Evolutionary conservation across 1,284 basidiomycete genomes (phyloP).

Genomic region (Marasmius oreades): DNA sequence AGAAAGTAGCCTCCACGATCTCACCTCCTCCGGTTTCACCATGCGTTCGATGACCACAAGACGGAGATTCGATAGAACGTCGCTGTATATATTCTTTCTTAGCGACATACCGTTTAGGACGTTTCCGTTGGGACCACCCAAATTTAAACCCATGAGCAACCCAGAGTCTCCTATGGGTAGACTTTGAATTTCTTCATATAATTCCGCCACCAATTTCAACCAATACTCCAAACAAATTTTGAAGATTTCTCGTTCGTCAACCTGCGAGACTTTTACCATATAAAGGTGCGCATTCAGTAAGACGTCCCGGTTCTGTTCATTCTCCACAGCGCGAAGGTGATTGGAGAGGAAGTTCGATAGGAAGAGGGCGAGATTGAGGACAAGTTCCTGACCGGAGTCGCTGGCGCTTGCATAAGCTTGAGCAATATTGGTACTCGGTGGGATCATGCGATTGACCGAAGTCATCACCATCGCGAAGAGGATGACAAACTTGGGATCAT

Average conservation of each 20-base stretch:
- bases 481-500: slow-evolving; percentile 97
- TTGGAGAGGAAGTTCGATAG: slow-evolving; percentile 93
- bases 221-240: slow-evolving; percentile 99
- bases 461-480: slow-evolving; percentile 99
- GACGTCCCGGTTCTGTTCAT: slow-evolving; percentile 88
- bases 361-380: slow-evolving; percentile 96
- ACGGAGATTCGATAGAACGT: slow-evolving; percentile 92
- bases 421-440: slow-evolving; percentile 94
- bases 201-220: slow-evolving; percentile 95
- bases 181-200: slow-evolving; percentile 97
- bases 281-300: slow-evolving; percentile 96
- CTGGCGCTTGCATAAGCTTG: slow-evolving; percentile 89
- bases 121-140: slow-evolving; percentile 66
- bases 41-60: slow-evolving; percentile 98
- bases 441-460: slow-evolving; percentile 93
- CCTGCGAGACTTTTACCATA: slow-evolving; percentile 98
- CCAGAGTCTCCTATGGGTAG: slow-evolving; percentile 93
- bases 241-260: slow-evolving; percentile 98
- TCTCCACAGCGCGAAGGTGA: slow-evolving; percentile 92
- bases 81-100: slow-evolving; percentile 92
- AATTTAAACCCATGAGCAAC: slow-evolving; percentile 88
- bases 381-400: slow-evolving; percentile 95
- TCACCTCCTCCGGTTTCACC: slow-evolving; percentile 99
- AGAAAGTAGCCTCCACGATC: slow-evolving; percentile 21
- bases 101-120: slow-evolving; percentile 77